Evolutionary conservation across 371 early-diverging fungal species (phyloP).

Genomic region (Amoeboaphelidium occidentale): DNA sequence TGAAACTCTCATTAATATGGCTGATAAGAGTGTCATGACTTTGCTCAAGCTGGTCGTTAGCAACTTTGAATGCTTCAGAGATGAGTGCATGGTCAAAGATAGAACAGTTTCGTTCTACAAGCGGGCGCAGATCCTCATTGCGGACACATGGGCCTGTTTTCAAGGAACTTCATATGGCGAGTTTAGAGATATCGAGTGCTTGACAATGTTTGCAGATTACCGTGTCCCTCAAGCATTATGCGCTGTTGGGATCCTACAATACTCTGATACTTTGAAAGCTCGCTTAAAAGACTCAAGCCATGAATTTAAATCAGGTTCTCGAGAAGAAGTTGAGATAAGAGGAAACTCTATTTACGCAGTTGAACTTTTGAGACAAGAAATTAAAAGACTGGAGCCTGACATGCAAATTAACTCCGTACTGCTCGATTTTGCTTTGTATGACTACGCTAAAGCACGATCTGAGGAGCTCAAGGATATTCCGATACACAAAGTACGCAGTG

Average conservation of each 20-base stretch:
- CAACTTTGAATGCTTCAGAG: too few species aligned
- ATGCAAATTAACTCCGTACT: conserved; percentile 35
- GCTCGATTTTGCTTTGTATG: conserved; percentile 71
- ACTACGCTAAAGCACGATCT: conserved; percentile 43
- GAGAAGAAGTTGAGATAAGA: conserved; percentile 51
- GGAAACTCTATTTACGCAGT: conserved; percentile 65
- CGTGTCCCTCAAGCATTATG: conserved; percentile 39
- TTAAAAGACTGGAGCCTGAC: background rate
- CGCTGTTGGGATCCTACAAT: conserved; percentile 37
- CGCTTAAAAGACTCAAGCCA: conserved; percentile 8
- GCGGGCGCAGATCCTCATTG: conserved; percentile 68
- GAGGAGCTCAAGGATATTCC: conserved; percentile 28
- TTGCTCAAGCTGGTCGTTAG: too few species aligned
- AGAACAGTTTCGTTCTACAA: conserved; percentile 38
- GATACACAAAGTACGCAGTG: conserved; percentile 49
- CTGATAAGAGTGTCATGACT: too few species aligned
- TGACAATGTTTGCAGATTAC: conserved; percentile 88
- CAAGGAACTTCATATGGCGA: conserved; percentile 32
- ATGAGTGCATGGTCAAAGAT: too few species aligned
- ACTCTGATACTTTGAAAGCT: conserved; percentile 26
- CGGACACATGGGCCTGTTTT: conserved; percentile 72
- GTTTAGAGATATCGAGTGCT: conserved; percentile 47
- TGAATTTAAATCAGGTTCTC: background rate
- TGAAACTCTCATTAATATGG: too few species aligned
- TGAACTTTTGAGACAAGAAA: conserved; percentile 19